phyloP scores from a whole-genome alignment of 2,329 filamentous ascomycete species.

The Trichoderma gracile region DNA sequence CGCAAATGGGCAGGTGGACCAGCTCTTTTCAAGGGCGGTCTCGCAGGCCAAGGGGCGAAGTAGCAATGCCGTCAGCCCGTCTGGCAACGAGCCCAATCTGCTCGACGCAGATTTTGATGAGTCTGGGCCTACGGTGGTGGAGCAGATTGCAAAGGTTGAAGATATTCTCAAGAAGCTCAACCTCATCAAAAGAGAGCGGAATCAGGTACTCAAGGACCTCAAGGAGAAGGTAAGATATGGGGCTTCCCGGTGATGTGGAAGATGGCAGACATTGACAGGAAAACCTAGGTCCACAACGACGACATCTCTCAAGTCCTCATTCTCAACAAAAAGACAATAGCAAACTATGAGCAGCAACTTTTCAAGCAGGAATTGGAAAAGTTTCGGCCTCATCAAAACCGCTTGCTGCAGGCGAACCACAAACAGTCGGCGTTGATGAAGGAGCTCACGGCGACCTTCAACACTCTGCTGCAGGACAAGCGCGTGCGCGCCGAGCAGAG shows the following conservation, averaged over 20 bases:
- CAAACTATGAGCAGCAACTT: conserved; percentile 86
- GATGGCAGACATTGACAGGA: no score
- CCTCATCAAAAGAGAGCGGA: conserved; percentile 85
- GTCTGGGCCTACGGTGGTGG: conserved; percentile 73
- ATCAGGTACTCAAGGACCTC: conserved; percentile 90
- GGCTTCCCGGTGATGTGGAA: no score
- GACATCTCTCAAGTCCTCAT: conserved; percentile 98
- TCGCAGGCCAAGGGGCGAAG: conserved; percentile 70
- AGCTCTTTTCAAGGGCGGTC: conserved; percentile 84
- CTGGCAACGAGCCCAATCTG: conserved; percentile 69
- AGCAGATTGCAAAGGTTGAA: conserved; percentile 87
- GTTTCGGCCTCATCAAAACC: conserved; percentile 88
- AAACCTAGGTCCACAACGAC: conserved; percentile 91
- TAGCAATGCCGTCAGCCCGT: conserved; percentile 62
- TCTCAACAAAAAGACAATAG: conserved; percentile 93
- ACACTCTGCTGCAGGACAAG: conserved; percentile 87
- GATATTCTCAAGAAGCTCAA: conserved; percentile 89
- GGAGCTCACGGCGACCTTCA: conserved; percentile 85
- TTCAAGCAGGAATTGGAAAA: conserved; percentile 98
- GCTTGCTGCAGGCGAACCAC: conserved; percentile 88
- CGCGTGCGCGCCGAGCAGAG: conserved; percentile 89
- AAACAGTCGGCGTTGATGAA: conserved; percentile 95
- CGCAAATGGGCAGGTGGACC: conserved; percentile 81
- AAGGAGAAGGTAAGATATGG: conserved; percentile 78
- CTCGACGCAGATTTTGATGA: conserved; percentile 93